A percentile compares a stretch with the other conserved stretches of the same genome.
Conservation (phyloP, 1,284 basidiomycete genomes). For the Microbotryomycetes sp. region DNA sequence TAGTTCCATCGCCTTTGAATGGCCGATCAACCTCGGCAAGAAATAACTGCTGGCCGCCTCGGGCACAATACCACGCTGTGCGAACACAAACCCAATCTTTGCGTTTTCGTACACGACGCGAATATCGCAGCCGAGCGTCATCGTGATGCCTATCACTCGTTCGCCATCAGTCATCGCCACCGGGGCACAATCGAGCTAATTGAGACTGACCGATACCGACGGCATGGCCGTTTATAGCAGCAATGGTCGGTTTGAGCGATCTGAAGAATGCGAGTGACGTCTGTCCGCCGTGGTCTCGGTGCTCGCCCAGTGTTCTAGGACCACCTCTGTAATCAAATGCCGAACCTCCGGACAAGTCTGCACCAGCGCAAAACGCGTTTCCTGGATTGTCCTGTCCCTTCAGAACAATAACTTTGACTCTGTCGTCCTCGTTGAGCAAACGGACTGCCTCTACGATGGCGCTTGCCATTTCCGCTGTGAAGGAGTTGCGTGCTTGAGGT, state of each 20-base stretch:
- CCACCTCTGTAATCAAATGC: not conserved
- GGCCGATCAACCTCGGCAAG: conserved; percentile 13
- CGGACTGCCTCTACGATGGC: not conserved
- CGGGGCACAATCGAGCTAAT: not conserved
- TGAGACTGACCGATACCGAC: conserved; percentile 6
- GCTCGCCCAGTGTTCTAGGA: not conserved
- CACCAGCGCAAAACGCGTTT: conserved; percentile 13
- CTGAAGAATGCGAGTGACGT: not conserved
- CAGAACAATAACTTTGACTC: conserved; percentile 8
- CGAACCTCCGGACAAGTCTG: not conserved
- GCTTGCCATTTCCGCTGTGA: conserved; percentile 5
- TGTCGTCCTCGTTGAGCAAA: conserved; percentile 3
- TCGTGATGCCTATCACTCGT: conserved; percentile 3
- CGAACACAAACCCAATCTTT: conserved; percentile 20
- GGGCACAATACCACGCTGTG: conserved; percentile 7
- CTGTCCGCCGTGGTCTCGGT: conserved; percentile 2
- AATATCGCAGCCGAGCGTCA: conserved; percentile 11
- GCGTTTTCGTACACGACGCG: conserved; percentile 4
- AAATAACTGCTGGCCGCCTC: conserved; percentile 12
- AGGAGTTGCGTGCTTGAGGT: conserved; percentile 5
- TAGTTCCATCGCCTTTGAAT: conserved; percentile 10
- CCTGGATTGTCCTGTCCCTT: not conserved
- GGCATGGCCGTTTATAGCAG: conserved; percentile 14
- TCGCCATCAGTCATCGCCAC: not conserved
- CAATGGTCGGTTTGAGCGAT: conserved; percentile 8